Conservation (phyloP, 2,329 filamentous ascomycete genomes). For the Neofusicoccum sp. region DNA sequence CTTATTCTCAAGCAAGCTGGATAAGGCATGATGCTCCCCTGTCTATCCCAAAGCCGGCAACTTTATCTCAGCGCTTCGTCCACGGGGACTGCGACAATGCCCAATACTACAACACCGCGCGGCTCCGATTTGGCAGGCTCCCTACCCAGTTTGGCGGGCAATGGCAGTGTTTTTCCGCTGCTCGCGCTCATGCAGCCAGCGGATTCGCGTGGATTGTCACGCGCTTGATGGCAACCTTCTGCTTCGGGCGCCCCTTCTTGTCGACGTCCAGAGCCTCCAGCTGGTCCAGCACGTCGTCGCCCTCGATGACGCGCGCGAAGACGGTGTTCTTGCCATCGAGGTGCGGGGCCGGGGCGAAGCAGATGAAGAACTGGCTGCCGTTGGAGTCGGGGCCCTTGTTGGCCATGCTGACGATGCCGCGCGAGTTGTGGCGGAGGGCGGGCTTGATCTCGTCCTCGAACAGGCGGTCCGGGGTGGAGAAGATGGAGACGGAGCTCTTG, state of each 20-base stretch:
- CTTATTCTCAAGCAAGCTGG: not conserved
- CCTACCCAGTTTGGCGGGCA: not conserved
- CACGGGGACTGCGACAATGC: not conserved
- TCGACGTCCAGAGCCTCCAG: conserved; percentile 75
- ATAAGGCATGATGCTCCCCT: not conserved
- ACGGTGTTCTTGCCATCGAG: conserved; percentile 84
- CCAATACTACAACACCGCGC: not conserved
- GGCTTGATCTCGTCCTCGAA: conserved; percentile 84
- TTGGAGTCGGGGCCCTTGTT: conserved; percentile 76
- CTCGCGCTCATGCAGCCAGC: conserved; percentile 57
- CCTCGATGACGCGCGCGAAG: conserved; percentile 70
- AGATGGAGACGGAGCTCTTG: conserved; percentile 74
- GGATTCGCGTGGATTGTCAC: conserved; percentile 81
- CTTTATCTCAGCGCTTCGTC: not conserved
- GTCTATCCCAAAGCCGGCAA: not conserved
- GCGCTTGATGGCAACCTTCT: conserved; percentile 66
- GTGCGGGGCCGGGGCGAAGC: conserved; percentile 76
- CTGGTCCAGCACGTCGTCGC: conserved; percentile 64
- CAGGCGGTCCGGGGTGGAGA: conserved; percentile 52
- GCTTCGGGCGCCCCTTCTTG: conserved; percentile 74
- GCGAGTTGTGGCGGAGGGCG: conserved; percentile 66
- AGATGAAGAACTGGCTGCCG: conserved; percentile 80
- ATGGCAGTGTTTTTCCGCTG: not conserved
- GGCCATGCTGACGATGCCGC: conserved; percentile 76
- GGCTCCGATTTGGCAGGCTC: not conserved